A percentile compares a stretch with the other conserved stretches of the same genome.
Evolutionary conservation across 2,329 filamentous ascomycete genomes (phyloP).

Genomic region (Verticillium albo-atrum): DNA sequence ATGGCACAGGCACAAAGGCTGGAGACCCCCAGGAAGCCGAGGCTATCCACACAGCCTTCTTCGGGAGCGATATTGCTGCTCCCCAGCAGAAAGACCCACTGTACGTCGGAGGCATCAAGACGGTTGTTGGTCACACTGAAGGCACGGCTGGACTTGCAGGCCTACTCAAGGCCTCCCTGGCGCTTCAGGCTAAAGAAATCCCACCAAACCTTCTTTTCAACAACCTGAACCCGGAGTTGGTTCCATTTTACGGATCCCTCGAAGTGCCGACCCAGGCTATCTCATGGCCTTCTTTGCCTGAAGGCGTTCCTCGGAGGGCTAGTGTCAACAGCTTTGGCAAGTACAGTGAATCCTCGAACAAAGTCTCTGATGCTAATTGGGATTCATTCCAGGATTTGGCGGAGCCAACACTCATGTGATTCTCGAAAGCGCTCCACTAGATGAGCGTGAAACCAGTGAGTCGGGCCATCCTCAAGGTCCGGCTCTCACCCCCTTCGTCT

Average conservation of each 20-base stretch:
- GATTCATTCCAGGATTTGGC: slow-evolving; percentile 36
- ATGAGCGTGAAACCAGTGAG: background rate
- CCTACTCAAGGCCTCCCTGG: slow-evolving; percentile 17
- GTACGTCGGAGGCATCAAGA: slow-evolving; percentile 15
- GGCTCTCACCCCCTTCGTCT: background rate
- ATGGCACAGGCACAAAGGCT: slow-evolving; percentile 32
- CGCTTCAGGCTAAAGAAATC: slow-evolving; percentile 12
- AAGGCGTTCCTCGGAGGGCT: background rate
- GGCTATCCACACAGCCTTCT: slow-evolving; percentile 17
- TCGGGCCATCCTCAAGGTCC: background rate
- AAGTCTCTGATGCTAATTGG: no score
- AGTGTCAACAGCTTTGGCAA: slow-evolving; percentile 4
- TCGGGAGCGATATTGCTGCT: background rate
- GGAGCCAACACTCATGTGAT: slow-evolving; percentile 40
- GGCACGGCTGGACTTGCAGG: slow-evolving; percentile 20
- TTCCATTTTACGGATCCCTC: slow-evolving; percentile 16
- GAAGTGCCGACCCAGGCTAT: slow-evolving; percentile 5
- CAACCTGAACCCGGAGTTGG: slow-evolving; percentile 19
- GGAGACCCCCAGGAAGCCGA: slow-evolving; percentile 32
- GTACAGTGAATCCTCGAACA: background rate
- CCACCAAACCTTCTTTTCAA: slow-evolving; percentile 26
- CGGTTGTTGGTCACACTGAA: slow-evolving; percentile 21
- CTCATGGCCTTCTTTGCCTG: slow-evolving; percentile 12
- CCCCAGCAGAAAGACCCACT: background rate
- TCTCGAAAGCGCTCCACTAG: slow-evolving; percentile 16